Evolutionary conservation across 805 yeast genomes (phyloP).

Genomic region (Torulaspora maleeae): DNA sequence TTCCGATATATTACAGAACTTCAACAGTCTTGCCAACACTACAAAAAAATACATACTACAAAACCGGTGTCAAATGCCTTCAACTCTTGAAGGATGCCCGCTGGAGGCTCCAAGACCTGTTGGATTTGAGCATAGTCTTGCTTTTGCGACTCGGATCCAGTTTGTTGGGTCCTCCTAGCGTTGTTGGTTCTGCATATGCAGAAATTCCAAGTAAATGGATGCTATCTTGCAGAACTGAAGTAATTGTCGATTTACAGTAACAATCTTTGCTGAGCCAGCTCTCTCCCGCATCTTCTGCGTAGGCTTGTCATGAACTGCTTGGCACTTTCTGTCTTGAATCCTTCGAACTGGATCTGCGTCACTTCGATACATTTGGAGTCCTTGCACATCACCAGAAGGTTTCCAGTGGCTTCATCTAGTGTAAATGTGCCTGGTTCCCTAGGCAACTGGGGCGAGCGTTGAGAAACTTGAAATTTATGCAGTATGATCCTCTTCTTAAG

Average conservation of each 20-base stretch:
- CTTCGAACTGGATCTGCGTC: conserved; percentile 49
- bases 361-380: conserved; percentile 41
- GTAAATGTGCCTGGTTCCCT: conserved; percentile 34
- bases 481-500: conserved; percentile 46
- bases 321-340: conserved; percentile 45
- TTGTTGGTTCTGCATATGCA: too few relatives aligned
- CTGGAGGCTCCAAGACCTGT: too few relatives aligned
- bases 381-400: conserved; percentile 40
- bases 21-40: background rate
- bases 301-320: conserved; percentile 42
- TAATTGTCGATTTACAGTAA: background rate
- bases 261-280: conserved; percentile 1
- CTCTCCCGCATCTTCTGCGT: conserved; percentile 40
- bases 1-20: conserved; percentile 1
- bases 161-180: too few relatives aligned
- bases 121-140: too few relatives aligned
- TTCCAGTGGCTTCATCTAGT: conserved; percentile 17
- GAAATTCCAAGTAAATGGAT: background rate
- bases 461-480: conserved; percentile 33
- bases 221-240: too few relatives aligned
- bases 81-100: background rate
- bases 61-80: background rate
- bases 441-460: background rate
- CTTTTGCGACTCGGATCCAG: too few relatives aligned
- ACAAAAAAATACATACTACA: background rate